Conservation (phyloP, 2,329 filamentous ascomycete species). For the Ustulina deusta region DNA sequence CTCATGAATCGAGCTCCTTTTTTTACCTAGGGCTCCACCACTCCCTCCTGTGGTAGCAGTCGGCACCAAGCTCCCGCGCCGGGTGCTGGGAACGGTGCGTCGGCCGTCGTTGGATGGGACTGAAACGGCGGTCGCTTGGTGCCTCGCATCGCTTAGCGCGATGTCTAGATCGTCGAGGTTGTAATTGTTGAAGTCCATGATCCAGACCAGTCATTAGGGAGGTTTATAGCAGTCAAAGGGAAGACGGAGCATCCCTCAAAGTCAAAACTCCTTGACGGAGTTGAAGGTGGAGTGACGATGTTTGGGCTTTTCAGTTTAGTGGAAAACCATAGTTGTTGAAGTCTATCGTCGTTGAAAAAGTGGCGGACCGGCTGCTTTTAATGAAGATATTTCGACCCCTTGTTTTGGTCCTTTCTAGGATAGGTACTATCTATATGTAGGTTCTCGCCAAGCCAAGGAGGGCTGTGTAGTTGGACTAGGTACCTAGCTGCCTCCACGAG, state of each 20-base stretch:
- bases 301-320: constrained; percentile 2
- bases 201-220: constrained; percentile 28
- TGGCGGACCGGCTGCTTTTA: constrained; percentile 8
- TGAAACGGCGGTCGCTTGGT: constrained; percentile 39
- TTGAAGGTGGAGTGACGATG: constrained; percentile 8
- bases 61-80: constrained; percentile 47
- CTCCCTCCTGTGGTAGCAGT: not conserved
- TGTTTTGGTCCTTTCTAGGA: constrained; percentile 10
- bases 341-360: not conserved
- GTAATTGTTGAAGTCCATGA: constrained; percentile 42
- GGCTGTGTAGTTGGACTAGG: constrained; percentile 29
- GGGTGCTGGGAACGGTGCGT: constrained; percentile 44
- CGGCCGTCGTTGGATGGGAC: constrained; percentile 40
- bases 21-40: constrained; percentile 11
- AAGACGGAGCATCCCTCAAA: constrained; percentile 30
- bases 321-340: not conserved
- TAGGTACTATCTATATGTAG: no score
- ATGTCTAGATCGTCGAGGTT: constrained; percentile 49
- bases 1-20: constrained; percentile 40
- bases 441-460: constrained; percentile 16
- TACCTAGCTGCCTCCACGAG: not conserved
- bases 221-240: constrained; percentile 29
- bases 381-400: constrained; percentile 18
- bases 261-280: constrained; percentile 20
- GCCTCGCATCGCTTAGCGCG: constrained; percentile 45